Conservation (phyloP, 225 moss, liverwort and hornwort genomes). For the Sphagnum tenellum region DNA sequence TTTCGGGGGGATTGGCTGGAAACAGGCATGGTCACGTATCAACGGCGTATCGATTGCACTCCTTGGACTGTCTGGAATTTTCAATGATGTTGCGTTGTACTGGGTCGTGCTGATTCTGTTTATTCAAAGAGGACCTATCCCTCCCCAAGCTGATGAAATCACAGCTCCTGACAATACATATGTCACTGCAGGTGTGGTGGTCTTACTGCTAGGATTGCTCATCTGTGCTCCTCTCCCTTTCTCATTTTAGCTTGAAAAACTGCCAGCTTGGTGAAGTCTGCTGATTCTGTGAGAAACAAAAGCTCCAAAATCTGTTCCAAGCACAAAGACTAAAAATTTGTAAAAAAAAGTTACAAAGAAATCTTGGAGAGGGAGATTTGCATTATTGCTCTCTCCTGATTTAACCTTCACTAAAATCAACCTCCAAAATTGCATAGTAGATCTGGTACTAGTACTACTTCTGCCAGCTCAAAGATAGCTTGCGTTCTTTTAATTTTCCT, state of each 20-base stretch:
- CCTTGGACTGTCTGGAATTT: conserved; percentile 26
- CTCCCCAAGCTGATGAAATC: conserved; percentile 38
- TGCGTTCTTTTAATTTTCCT: no score
- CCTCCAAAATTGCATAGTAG: no score
- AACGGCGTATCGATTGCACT: conserved; percentile 35
- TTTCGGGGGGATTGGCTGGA: neutral
- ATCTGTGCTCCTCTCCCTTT: conserved; percentile 31
- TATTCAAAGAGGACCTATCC: conserved; percentile 43
- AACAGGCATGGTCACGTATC: conserved; percentile 40
- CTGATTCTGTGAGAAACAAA: no score
- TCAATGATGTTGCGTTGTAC: conserved; percentile 31
- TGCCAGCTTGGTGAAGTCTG: no score
- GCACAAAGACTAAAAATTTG: no score
- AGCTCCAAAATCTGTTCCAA: no score
- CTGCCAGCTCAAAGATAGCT: no score
- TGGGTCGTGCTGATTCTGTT: conserved; percentile 43
- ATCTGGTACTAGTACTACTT: no score
- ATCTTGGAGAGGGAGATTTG: no score
- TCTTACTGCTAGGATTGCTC: conserved; percentile 38
- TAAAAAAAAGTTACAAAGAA: no score
- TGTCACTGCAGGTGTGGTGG: conserved; percentile 19
- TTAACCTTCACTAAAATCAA: no score
- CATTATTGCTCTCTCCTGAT: no score
- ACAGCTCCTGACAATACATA: conserved; percentile 15
- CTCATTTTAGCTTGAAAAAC: conserved; percentile 8